Base-by-base conservation (phyloP, 352 stramenopile species). In the Globisporangium abappressorium region DNA sequence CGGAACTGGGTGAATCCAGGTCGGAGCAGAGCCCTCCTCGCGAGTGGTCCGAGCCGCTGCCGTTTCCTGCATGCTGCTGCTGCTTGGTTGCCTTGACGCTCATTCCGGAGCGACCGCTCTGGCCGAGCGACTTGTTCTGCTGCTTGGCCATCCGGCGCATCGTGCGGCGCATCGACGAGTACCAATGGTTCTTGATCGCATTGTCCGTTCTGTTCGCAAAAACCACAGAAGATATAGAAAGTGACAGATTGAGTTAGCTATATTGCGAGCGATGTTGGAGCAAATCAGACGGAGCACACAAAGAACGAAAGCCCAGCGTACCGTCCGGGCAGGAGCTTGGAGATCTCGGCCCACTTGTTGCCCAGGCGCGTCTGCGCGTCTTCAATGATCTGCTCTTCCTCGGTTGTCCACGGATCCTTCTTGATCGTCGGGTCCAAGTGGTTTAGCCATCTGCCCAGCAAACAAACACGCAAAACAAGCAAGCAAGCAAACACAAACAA, bases 281-380 rank as follows among this genome's bases (percentile, higher is more conserved):
- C 24, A 26, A 26, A 26, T 26, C 24, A 26, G 24, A 26, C 24
- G 24, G 24, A 26, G 5, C 36, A 15, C 36, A 43, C 11, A 43
- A 41, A 41, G 34, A 26, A 26, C 5, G 30, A 33, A 33, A 33
- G 38, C 38, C 38, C 4, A 49, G 65, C 66, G n/a, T 68, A 93
- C 83, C 86, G 79, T 33, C 97, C 97, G 53, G 96, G 95, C 9
- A 99, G 79, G 0, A 97, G 81, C 71, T 99, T 99, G 36, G 97
- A 97, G 75, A 99, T 99, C 76, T 99, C 95, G 8, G 94, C 94
- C 98, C 98, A 99, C 62, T 98, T 96, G 82, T 99, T 99, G 20
- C 98, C 97, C 33, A 97, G 88, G 24, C 89, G 76, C 24, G 84
- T 93, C 70, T 98, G 92, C 5, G 87, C 86, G 63, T 95, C 84